These are phyloP conservation scores for Aquilaria agallochum DNA, from an alignment of 441 rosid genomes.

Conservation along the genomic window DNA sequence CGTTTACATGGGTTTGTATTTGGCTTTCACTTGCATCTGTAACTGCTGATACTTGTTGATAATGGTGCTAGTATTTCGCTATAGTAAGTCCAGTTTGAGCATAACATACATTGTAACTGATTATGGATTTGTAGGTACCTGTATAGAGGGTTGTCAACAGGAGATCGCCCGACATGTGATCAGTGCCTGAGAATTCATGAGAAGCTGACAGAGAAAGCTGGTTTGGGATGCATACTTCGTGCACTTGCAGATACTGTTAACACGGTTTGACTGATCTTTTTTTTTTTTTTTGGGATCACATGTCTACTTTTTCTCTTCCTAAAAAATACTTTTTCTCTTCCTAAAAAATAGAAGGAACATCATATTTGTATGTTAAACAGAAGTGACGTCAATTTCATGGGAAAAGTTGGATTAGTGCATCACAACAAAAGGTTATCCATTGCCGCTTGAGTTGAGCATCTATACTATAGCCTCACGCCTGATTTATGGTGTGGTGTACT, in stretches of 20 bases:
- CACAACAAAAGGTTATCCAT: too few species aligned
- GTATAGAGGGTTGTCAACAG: constrained; percentile 89
- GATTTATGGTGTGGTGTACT: too few species aligned
- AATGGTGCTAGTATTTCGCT: background rate
- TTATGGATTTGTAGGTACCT: constrained; percentile 51
- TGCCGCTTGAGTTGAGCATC: too few species aligned
- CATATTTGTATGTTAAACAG: constrained; percentile 12
- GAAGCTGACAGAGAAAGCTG: constrained; percentile 83
- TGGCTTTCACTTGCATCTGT: background rate
- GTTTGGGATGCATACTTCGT: constrained; percentile 86
- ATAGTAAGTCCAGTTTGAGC: background rate
- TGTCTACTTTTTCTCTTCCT: background rate
- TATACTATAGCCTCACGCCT: too few species aligned
- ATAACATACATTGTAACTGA: background rate
- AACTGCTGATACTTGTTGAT: background rate
- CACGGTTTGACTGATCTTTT: constrained; percentile 38
- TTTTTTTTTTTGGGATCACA: too few species aligned
- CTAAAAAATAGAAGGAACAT: background rate
- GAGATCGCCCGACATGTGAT: constrained; percentile 88
- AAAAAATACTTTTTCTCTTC: background rate
- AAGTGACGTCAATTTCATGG: too few species aligned
- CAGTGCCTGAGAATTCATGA: constrained; percentile 90
- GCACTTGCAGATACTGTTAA: constrained; percentile 68
- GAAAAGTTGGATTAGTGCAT: too few species aligned
- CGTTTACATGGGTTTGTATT: background rate